phyloP scores from a whole-genome alignment of 208 protist species.

The Leishmania tropica region DNA sequence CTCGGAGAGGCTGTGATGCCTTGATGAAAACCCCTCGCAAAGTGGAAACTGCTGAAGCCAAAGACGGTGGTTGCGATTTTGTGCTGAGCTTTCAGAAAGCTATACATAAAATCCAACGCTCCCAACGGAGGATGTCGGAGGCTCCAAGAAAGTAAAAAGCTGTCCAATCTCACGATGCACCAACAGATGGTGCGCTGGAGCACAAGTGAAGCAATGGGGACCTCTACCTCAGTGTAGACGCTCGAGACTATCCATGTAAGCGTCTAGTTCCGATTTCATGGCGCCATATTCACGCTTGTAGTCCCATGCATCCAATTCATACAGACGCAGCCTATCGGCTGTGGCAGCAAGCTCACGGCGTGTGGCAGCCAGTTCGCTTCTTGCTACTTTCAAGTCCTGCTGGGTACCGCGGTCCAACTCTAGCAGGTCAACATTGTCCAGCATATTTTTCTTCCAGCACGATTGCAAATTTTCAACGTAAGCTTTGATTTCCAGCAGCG shows the following conservation, averaged over 20 bases:
- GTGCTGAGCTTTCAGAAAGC: background rate
- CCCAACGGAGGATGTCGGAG: background rate
- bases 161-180: background rate
- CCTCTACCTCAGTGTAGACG: slow-evolving; percentile 11
- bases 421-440: slow-evolving; percentile 55
- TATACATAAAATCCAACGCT: slow-evolving; percentile 4
- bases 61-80: background rate
- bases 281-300: slow-evolving; percentile 73
- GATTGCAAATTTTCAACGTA: slow-evolving; percentile 86
- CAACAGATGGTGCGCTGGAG: background rate
- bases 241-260: slow-evolving; percentile 51
- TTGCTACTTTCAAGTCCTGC: slow-evolving; percentile 59
- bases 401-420: slow-evolving; percentile 58
- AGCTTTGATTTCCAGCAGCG: slow-evolving; percentile 72
- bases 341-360: slow-evolving; percentile 42
- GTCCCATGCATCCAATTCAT: slow-evolving; percentile 67
- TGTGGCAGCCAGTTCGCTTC: slow-evolving; percentile 48
- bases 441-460: slow-evolving; percentile 76
- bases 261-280: slow-evolving; percentile 71
- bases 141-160: background rate
- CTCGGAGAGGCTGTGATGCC: background rate
- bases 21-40: background rate
- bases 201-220: too few species aligned
- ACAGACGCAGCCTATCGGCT: slow-evolving; percentile 76
- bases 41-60: background rate